Conservation (phyloP, 345 rosid species). For the Iberis pinnata region DNA sequence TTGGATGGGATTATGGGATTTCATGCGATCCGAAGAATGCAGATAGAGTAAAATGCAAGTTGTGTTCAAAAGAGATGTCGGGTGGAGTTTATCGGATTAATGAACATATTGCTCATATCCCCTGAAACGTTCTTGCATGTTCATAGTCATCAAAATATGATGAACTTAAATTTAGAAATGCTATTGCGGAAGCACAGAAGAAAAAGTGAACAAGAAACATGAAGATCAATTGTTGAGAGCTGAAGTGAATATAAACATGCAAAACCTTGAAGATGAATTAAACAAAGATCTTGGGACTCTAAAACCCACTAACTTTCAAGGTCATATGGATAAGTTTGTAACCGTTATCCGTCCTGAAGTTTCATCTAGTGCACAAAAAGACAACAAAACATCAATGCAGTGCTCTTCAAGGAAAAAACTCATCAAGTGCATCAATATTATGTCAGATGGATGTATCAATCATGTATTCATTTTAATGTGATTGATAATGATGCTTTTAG, state of each 20-base stretch:
- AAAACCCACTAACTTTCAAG: not conserved
- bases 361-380: not conserved
- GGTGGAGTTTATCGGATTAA: not conserved
- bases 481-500: slow-evolving; percentile 5
- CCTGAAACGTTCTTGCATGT: not conserved
- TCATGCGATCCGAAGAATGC: not conserved
- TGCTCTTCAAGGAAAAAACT: not conserved
- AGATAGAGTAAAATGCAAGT: not conserved
- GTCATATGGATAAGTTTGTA: slow-evolving; percentile 3
- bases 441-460: slow-evolving; percentile 9
- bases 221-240: not conserved
- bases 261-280: not conserved
- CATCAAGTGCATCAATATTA: slow-evolving; percentile 1
- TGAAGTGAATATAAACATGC: not conserved
- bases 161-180: not conserved
- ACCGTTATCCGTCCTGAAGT: not conserved
- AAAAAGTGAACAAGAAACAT: not conserved
- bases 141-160: not conserved
- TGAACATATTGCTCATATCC: not conserved
- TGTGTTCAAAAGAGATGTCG: not conserved
- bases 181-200: not conserved
- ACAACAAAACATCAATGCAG: not conserved
- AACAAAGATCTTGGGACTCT: not conserved
- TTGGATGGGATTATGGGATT: not conserved
- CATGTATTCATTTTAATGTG: not conserved